Evolutionary conservation across 495 filamentous ascomycete genomes (phyloP), one percentile per base, ranked within the genome.

Genomic region (Tetracladium setigerum): DNA sequence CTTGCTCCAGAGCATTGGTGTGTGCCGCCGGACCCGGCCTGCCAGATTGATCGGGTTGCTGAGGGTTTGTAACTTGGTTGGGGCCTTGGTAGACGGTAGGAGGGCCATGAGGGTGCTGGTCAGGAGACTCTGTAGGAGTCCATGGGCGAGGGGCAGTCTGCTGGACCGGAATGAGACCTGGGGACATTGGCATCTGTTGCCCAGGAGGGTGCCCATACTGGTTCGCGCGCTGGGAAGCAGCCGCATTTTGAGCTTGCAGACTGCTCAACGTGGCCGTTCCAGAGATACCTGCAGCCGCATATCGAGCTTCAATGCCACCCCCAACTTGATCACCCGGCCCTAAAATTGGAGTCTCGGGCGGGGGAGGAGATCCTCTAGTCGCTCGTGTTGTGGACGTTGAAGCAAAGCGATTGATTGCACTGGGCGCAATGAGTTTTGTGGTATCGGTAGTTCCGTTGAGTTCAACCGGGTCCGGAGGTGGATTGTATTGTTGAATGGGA

Each of bases 51-150:
- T 50, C 44, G 5, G 52, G 50, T 27, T 58, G 62, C 40, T 67
- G 70, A 45, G 62, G 56, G 14, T 50, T 71, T 49, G 54, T 72
- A 51, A 72, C 77, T 52, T 81, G 70, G 34, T 70, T 82, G 12
- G 74, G 71, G 18, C 92, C 92, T 64, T 97, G 92, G 56, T 95
- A 98, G 2, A 94, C 84, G 0, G 87, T 89, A 4, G 92, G 89
- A 30, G 92, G 90, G 0, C 91, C 92, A 71, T 95, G 89, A 2
- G 89, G 90, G 47, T 89, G 80, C 46, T 81, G 83, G 5, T 86
- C 92, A 2, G 92, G 90, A 44, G 83, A 73, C 61, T 98, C 92
- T 22, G 92, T 97, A 1, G 92, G 92, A 14, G 94, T 98, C 92
- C 92, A 98, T 38, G 89, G 89, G 43, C 91, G 76, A 33, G 76